Conservation (phyloP, 352 stramenopile genomes). For the Pythium sukuiense region DNA sequence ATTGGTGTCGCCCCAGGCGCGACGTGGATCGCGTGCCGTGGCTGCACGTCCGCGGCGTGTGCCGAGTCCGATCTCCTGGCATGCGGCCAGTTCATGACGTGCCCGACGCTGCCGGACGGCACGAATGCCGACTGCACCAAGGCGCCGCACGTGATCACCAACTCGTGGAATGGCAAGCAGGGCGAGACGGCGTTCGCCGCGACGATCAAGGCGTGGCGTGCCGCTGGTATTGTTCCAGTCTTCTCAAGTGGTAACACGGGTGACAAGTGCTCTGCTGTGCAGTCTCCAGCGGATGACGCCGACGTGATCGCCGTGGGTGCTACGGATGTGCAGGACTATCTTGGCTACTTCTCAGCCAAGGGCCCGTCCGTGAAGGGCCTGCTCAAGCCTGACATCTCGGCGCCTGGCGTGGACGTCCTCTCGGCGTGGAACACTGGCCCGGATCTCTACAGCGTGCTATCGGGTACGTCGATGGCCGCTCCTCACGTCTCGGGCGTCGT, state of each 20-base stretch:
- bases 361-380: not conserved
- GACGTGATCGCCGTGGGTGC: slow-evolving; percentile 24
- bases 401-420: slow-evolving; percentile 9
- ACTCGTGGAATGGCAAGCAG: slow-evolving; percentile 25
- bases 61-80: slow-evolving; percentile 20
- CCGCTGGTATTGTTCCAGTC: slow-evolving; percentile 25
- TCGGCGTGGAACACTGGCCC: slow-evolving; percentile 18
- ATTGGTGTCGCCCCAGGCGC: slow-evolving; percentile 13
- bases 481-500: slow-evolving; percentile 30
- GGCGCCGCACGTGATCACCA: slow-evolving; percentile 20
- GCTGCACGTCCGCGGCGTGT: slow-evolving; percentile 8
- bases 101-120: not conserved
- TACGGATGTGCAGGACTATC: slow-evolving; percentile 10
- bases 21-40: slow-evolving; percentile 7
- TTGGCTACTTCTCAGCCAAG: slow-evolving; percentile 14
- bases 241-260: slow-evolving; percentile 28
- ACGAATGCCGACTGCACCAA: slow-evolving; percentile 2
- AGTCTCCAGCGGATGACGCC: slow-evolving; percentile 12
- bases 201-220: slow-evolving; percentile 21
- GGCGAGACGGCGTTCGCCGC: slow-evolving; percentile 1
- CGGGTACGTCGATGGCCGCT: slow-evolving; percentile 32
- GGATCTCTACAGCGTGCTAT: slow-evolving; percentile 20
- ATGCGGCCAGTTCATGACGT: slow-evolving; percentile 33
- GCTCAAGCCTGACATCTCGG: slow-evolving; percentile 9
- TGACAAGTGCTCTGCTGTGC: not conserved